Conservation (phyloP, 768 basidiomycete species). For the Phylloporus sp. region DNA sequence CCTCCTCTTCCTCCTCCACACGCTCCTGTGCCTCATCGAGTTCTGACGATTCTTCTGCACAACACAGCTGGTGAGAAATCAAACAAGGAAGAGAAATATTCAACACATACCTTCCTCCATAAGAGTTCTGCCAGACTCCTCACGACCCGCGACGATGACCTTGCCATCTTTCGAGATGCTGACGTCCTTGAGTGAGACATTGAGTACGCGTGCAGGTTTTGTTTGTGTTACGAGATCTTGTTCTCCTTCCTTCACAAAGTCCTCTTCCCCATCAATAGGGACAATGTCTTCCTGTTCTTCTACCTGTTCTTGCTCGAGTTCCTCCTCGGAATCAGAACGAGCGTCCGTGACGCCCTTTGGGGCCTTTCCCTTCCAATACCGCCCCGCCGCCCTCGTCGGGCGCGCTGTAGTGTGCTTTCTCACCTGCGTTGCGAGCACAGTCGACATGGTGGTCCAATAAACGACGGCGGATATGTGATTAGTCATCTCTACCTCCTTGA, state of each 20-base stretch:
- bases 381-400: constrained; percentile 73
- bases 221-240: constrained; percentile 40
- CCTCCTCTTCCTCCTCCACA: constrained; percentile 36
- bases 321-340: constrained; percentile 65
- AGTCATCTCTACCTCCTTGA: constrained; percentile 12
- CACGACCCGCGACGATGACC: constrained; percentile 74
- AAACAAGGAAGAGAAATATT: constrained; percentile 14
- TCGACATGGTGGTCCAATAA: constrained; percentile 27
- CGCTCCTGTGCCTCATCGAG: constrained; percentile 46
- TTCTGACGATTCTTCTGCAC: constrained; percentile 29
- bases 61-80: constrained; percentile 1
- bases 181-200: constrained; percentile 73
- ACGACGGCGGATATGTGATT: constrained; percentile 10
- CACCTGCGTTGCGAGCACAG: constrained; percentile 32
- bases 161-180: constrained; percentile 77
- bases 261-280: constrained; percentile 55
- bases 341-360: constrained; percentile 66
- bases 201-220: constrained; percentile 53
- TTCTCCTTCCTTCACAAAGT: constrained; percentile 45
- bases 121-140: constrained; percentile 73
- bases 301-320: constrained; percentile 43
- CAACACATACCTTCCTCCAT: constrained; percentile 46
- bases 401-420: constrained; percentile 76
- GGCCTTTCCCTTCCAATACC: constrained; percentile 89
- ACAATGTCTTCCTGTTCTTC: constrained; percentile 52